Base-by-base conservation (phyloP, 2,329 filamentous ascomycete species). In the Mycosphaerelloides madeirae region DNA sequence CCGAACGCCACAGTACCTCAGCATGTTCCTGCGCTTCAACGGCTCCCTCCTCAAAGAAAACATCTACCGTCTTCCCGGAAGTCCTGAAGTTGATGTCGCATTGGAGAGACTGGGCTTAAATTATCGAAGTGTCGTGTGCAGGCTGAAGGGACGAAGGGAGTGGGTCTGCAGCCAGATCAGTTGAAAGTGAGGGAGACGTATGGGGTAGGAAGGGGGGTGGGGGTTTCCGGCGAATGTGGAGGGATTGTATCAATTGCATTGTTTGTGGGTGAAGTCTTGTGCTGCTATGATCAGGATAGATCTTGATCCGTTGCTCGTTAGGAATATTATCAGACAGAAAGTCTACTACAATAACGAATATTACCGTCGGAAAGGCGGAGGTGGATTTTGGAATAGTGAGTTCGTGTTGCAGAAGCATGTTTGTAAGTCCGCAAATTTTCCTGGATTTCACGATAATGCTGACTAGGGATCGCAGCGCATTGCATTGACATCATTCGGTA, bases 401-500 rank as follows among this genome's bases (percentile, higher is more conserved):
- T 60, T 65, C 20, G 74, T 82, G 33, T 59, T 83, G 4, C 69
- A 69, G 18, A 67, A 71, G 1, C 80, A 83, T 56, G 68, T 80
- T 52, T 76, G 78, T 81, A 65, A 61, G 76, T 71, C 22, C 13
- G 5, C 8, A 34, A 28, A 9, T 20, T 20, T 3, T 32, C 33
- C 20, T 29, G 19, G 14, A 40, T 12, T 39, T 38, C 12, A 42
- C n/a, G n/a, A n/a, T n/a, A 6, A 19, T 31, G 15, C 22, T 19
- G 8, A 14, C 38, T n/a, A 22, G 29, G 14, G 6, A 19, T n/a
- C 22, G 20, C 38, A 76, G 72, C 73, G 4, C 79, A 83, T 48
- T 83, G 80, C 46, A 65, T 83, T 25, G 80, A 83, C 50, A 77
- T 76, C 3, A 47, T 83, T 34, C 75, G 79, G 1, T 79, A 83